Evolutionary conservation across 2,329 filamentous ascomycete genomes (phyloP), one percentile per base, ranked within the genome.

Genomic region (Xylaria sp.): DNA sequence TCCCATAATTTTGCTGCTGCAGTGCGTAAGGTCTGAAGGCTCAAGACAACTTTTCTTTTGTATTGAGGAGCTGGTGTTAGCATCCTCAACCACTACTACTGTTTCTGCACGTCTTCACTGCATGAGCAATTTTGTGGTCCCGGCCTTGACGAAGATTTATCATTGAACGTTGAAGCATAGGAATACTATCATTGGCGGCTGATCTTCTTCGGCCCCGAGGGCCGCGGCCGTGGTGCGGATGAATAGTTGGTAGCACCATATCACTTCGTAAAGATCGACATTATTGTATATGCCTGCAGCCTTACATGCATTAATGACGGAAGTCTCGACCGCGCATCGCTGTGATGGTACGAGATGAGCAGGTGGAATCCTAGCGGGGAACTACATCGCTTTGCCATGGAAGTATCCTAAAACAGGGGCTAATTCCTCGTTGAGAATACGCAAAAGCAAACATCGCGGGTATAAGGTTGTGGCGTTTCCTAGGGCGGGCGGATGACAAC

Each of bases 131-230:
- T 13, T 23, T 38, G 29, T 44, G 23, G n/a, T 17, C 25, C 27
- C 23, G 17, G 29, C 41, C 15, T 21, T 25, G 10, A n/a, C 19
- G 19, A 25, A 38, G 9, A n/a, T 19, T 15, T 15, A 38, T 38
- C 25, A 57, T 41, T 44, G 31, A 38, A 40, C 15, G 5, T 37
- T 27, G 19, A 21, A n/a, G 21, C 40, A 13, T 17, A 48, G 41
- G 25, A 11, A 49, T 35, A 46, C 33, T 13, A 37, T 62, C 49
- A 51, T n/a, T n/a, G 54, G 58, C 54, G 59, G 47, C 25, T 54
- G 49, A 62, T 54, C 49, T n/a, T 38, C 13, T 33, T 49, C 21
- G 43, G 38, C 9, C 31, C 54, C 37, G 13, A 49, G 27, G 35
- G n/a, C 27, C 35, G 41, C 11, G 27, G 23, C 21, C 37, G 46